phyloP scores from a whole-genome alignment of 2,329 filamentous ascomycete species.

The Cladosporium sp. region DNA sequence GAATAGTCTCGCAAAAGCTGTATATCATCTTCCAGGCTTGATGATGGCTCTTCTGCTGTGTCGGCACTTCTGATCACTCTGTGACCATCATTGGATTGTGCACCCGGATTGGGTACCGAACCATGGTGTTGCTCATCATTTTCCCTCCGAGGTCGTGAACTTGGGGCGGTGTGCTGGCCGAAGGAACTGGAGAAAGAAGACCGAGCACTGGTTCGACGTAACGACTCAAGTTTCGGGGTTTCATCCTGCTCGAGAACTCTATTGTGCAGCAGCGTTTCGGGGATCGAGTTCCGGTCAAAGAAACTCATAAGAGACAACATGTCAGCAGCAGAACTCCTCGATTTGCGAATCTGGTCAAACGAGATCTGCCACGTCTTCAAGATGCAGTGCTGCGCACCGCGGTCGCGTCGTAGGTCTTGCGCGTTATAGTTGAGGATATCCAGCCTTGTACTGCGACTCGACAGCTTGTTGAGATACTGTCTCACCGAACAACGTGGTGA shows the following conservation, averaged over 20 bases:
- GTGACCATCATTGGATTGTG: not conserved
- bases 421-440: slow-evolving; percentile 13
- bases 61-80: not conserved
- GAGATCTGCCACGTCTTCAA: slow-evolving; percentile 31
- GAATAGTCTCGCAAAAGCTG: slow-evolving; percentile 41
- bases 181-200: not conserved
- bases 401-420: slow-evolving; percentile 23
- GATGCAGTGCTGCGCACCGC: slow-evolving; percentile 26
- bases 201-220: not conserved
- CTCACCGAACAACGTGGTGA: too few relatives aligned
- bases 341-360: slow-evolving; percentile 28
- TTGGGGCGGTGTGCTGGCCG: not conserved
- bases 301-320: slow-evolving; percentile 52
- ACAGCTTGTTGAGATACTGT: too few relatives aligned
- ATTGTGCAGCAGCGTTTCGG: slow-evolving; percentile 11
- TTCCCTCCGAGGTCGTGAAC: not conserved
- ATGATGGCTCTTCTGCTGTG: not conserved
- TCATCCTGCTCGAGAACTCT: not conserved
- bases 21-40: slow-evolving; percentile 40
- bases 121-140: not conserved
- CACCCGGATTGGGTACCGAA: not conserved
- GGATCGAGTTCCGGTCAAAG: slow-evolving; percentile 41
- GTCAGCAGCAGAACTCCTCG: slow-evolving; percentile 40
- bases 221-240: too few relatives aligned
- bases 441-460: not conserved